These are phyloP conservation scores for Gossypium lobatum DNA, from an alignment of 441 rosid species.

Conservation along the genomic window DNA sequence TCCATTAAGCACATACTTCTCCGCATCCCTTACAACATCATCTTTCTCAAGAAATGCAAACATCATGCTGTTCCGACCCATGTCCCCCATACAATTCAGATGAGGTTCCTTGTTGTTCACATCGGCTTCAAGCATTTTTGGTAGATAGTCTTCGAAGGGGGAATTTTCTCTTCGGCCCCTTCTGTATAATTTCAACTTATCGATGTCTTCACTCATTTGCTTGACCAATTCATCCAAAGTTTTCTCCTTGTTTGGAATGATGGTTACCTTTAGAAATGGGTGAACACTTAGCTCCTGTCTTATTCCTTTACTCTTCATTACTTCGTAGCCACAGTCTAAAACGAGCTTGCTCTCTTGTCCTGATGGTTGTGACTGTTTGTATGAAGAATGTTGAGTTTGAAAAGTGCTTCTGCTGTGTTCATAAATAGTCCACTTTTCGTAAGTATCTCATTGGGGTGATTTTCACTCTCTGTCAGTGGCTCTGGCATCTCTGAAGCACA, in stretches of 20 bases:
- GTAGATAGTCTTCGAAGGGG: slow-evolving; percentile 47
- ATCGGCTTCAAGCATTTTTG: slow-evolving; percentile 61
- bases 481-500: slow-evolving; percentile 22
- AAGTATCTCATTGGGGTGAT: slow-evolving; percentile 53
- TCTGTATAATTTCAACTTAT: slow-evolving; percentile 48
- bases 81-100: slow-evolving; percentile 82
- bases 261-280: slow-evolving; percentile 44
- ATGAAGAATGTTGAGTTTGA: slow-evolving; percentile 10
- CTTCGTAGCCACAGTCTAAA: slow-evolving; percentile 75
- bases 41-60: slow-evolving; percentile 48
- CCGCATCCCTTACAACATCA: slow-evolving; percentile 60
- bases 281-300: slow-evolving; percentile 57
- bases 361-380: slow-evolving; percentile 16
- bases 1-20: slow-evolving; percentile 46
- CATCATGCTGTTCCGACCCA: slow-evolving; percentile 57
- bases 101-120: slow-evolving; percentile 44
- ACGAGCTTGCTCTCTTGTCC: slow-evolving; percentile 46
- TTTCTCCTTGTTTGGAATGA: slow-evolving; percentile 27
- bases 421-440: slow-evolving; percentile 54
- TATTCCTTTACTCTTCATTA: slow-evolving; percentile 75
- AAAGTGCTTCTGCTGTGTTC: slow-evolving; percentile 44
- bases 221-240: slow-evolving; percentile 55
- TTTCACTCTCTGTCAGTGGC: slow-evolving; percentile 53
- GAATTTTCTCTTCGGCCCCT: slow-evolving; percentile 32
- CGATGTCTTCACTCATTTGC: slow-evolving; percentile 46